These are phyloP conservation scores for Cercospora citrullina DNA, from an alignment of 2,329 filamentous ascomycete genomes.

Conservation along the genomic window DNA sequence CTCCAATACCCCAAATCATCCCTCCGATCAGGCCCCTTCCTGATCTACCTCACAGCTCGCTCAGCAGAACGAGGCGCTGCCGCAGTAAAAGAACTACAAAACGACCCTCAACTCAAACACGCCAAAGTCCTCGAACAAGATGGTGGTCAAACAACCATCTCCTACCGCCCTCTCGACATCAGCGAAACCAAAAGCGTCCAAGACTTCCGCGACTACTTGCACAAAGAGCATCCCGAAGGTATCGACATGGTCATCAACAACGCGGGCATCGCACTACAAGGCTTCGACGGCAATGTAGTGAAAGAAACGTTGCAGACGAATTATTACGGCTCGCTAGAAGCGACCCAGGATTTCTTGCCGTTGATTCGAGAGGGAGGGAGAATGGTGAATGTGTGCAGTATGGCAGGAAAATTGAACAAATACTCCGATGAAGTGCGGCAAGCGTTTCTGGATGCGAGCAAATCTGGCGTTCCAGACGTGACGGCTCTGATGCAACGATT, in stretches of 20 bases:
- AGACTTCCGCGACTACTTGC: slow-evolving; percentile 45
- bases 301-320: slow-evolving; percentile 53
- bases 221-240: slow-evolving; percentile 49
- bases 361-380: slow-evolving; percentile 49
- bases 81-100: slow-evolving; percentile 47
- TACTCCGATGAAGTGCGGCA: slow-evolving; percentile 48
- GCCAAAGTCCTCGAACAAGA: slow-evolving; percentile 48
- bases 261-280: slow-evolving; percentile 43
- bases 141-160: slow-evolving; percentile 50
- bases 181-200: slow-evolving; percentile 48
- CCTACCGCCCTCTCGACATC: slow-evolving; percentile 53
- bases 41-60: slow-evolving; percentile 57
- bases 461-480: slow-evolving; percentile 41
- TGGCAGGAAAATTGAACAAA: slow-evolving; percentile 47
- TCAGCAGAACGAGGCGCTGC: slow-evolving; percentile 51
- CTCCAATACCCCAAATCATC: slow-evolving; percentile 55
- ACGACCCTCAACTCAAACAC: slow-evolving; percentile 48
- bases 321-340: slow-evolving; percentile 54
- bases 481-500: slow-evolving; percentile 54
- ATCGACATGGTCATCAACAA: slow-evolving; percentile 58
- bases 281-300: slow-evolving; percentile 50
- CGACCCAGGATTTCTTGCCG: slow-evolving; percentile 49
- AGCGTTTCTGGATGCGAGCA: slow-evolving; percentile 44
- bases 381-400: slow-evolving; percentile 53
- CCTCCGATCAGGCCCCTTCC: slow-evolving; percentile 50